These are phyloP conservation scores for Lepiota venenata DNA, from an alignment of 768 basidiomycete genomes.

Conservation along the genomic window DNA sequence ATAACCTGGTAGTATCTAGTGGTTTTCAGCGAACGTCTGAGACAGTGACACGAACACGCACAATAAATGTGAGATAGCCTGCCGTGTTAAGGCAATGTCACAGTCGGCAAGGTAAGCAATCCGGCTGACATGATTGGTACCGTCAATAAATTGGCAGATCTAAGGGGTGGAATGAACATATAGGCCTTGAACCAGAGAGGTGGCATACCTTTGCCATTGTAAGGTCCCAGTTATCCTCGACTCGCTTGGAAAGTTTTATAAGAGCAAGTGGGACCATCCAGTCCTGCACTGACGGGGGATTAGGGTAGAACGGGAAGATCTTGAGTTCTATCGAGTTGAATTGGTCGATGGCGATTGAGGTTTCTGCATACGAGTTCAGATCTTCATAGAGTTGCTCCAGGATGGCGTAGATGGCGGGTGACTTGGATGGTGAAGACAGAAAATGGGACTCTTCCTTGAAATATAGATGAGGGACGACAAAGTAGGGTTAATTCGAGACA, in stretches of 20 bases:
- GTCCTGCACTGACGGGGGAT: conserved; percentile 84
- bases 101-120: conserved; percentile 93
- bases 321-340: conserved; percentile 96
- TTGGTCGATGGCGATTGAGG: conserved; percentile 85
- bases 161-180: conserved; percentile 24
- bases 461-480: neutral
- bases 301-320: conserved; percentile 95
- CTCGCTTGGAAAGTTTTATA: conserved; percentile 75
- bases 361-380: conserved; percentile 95
- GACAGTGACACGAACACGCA: conserved; percentile 32
- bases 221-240: conserved; percentile 94
- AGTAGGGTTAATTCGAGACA: conserved; percentile 2
- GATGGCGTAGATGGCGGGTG: conserved; percentile 70
- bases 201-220: conserved; percentile 76
- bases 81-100: conserved; percentile 75
- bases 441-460: conserved; percentile 84
- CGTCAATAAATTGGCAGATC: conserved; percentile 84
- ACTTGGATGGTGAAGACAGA: conserved; percentile 70
- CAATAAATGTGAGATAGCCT: conserved; percentile 91
- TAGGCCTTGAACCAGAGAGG: neutral
- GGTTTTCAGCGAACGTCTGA: neutral
- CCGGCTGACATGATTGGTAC: conserved; percentile 85
- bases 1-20: conserved; percentile 91
- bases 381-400: conserved; percentile 97
- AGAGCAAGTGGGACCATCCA: conserved; percentile 96